Percentiles rank a stretch among this genome's conserved stretches.
These are phyloP conservation scores for Cutaneotrichosporon mucoides DNA, from an alignment of 1,284 basidiomycete species.

Conservation along the genomic window DNA sequence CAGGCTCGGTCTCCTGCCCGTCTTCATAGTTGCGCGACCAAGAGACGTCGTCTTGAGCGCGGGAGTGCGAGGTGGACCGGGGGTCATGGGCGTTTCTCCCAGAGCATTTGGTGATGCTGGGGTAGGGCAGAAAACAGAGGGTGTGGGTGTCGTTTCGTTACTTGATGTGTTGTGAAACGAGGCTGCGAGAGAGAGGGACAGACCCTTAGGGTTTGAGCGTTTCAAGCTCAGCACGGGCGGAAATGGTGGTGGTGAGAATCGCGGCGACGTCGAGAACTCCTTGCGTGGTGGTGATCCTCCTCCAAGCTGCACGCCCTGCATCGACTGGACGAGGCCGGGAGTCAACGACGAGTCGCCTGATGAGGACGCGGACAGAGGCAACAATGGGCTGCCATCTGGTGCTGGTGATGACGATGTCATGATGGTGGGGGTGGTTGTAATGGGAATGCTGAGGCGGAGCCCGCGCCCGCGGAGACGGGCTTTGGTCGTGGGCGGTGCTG, in stretches of 20 bases:
- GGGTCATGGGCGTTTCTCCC: conserved; percentile 31
- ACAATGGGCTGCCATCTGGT: too few species aligned
- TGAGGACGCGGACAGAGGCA: neutral
- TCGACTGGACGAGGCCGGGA: conserved; percentile 7
- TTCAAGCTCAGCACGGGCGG: conserved; percentile 26
- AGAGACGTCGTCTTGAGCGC: neutral
- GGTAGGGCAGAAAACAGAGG: conserved; percentile 16
- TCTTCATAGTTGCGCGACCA: conserved; percentile 5
- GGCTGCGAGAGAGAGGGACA: conserved; percentile 32
- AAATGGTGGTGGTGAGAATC: conserved; percentile 12
- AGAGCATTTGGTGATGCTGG: neutral
- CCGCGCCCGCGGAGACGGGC: neutral
- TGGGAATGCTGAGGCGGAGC: neutral
- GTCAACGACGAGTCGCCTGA: neutral
- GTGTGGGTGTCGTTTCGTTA: conserved; percentile 13
- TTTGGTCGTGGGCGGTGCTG: neutral
- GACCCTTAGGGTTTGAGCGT: conserved; percentile 38
- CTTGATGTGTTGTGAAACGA: conserved; percentile 19
- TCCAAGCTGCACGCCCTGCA: conserved; percentile 16
- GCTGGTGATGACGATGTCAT: neutral
- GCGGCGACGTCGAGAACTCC: neutral
- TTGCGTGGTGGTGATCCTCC: conserved; percentile 1
- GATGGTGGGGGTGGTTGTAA: neutral
- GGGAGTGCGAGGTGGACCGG: conserved; percentile 18
- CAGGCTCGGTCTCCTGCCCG: conserved; percentile 30